Conservation (phyloP, 2,329 filamentous ascomycete genomes). For the Fusarium napiforme region DNA sequence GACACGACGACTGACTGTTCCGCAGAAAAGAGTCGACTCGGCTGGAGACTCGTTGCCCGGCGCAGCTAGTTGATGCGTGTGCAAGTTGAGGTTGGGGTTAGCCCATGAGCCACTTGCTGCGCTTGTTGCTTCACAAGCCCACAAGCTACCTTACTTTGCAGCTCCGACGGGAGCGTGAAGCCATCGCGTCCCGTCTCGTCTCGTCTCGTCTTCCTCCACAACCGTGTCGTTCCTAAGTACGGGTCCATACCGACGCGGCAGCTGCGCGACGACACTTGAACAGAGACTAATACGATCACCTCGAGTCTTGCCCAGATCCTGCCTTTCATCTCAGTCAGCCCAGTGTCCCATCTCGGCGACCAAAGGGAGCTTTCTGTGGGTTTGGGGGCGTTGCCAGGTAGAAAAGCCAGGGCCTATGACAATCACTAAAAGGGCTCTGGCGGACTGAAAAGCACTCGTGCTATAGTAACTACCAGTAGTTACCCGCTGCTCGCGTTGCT, state of each 20-base stretch:
- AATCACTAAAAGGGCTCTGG: constrained; percentile 3
- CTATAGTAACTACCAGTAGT: constrained; percentile 16
- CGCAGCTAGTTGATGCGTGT: constrained; percentile 30
- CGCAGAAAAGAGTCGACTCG: constrained; percentile 8
- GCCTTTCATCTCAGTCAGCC: constrained; percentile 15
- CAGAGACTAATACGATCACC: neutral
- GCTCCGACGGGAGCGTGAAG: constrained; percentile 22
- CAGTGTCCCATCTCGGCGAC: constrained; percentile 25
- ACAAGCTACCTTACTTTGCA: neutral
- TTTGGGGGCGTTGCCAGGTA: constrained; percentile 21
- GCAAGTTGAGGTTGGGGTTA: constrained; percentile 18
- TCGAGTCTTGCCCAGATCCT: neutral
- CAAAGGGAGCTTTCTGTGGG: constrained; percentile 17
- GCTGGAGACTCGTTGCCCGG: constrained; percentile 7
- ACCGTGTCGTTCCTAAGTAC: constrained; percentile 35
- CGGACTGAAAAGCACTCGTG: constrained; percentile 17
- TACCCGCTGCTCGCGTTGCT: constrained; percentile 18
- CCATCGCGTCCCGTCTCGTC: constrained; percentile 35
- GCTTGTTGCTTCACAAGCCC: constrained; percentile 1
- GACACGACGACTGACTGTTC: constrained; percentile 14
- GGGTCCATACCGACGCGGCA: constrained; percentile 25
- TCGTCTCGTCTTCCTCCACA: constrained; percentile 28
- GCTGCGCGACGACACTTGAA: constrained; percentile 23
- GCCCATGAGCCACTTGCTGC: constrained; percentile 31
- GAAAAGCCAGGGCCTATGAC: constrained; percentile 21